Evolutionary conservation across 108 stramenopile genomes (phyloP), one percentile per base, ranked within the genome.

Genomic region (Fragilaria crotonensis): DNA sequence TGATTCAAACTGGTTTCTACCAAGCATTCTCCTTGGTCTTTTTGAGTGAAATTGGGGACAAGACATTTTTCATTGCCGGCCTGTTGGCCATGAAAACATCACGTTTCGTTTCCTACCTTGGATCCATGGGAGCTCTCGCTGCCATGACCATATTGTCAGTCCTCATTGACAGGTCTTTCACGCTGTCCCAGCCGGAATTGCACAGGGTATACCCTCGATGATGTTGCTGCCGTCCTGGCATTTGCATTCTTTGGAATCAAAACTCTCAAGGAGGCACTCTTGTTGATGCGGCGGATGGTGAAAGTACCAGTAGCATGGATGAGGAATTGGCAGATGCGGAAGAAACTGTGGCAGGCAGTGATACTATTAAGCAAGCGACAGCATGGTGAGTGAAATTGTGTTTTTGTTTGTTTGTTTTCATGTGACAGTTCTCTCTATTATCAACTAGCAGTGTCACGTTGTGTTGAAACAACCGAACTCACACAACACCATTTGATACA

Each of bases 11-110:
- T 14, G 87, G 89, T 29, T 95, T 95, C 59, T 89, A 85, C 54
- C 93, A 95, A 66, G 82, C 93, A 50, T 91, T 91, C 62, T 75
- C 81, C 53, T 67, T 99, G 52, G 96, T 98, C 5, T 97, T 99
- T 67, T 77, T 99, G 26, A 96, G 96, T 49, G 99, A 99, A 65
- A 95, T 99, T 61, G 99, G 99, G 30, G 99, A 99, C 78, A 98
- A 99, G 63, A 99, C 99, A 47, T 99, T 99, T 64, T 98, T 98
- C 77, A 95, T 99, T 56, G 99, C 99, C 1, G 97, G 93, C 25
- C 80, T 99, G 41, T 57, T 99, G 32, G 97, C 97, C 5, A 89
- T 90, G 61, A 90, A 94, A 63, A 71, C 78, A 7, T 81, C 82
- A 25, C 69, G 91, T 21, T 62, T 96, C 26, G 78, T 95, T 25